A percentile compares a stretch with the other conserved stretches of the same genome.
Evolutionary conservation across 2,329 filamentous ascomycete species (phyloP).

Genomic region (Neopestalotiopsis sp.): DNA sequence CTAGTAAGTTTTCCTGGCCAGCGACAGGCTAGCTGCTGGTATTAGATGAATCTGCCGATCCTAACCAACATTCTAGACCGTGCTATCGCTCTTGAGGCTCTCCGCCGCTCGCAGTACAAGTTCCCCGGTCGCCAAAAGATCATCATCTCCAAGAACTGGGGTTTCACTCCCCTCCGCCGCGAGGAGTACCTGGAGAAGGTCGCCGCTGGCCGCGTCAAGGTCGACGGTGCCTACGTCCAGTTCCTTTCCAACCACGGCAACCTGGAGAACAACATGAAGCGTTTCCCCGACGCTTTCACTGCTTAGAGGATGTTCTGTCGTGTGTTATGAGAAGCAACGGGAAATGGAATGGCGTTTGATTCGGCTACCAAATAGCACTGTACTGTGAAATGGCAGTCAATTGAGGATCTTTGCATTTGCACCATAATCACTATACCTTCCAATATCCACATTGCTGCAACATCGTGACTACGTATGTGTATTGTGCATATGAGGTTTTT

Average conservation of each 20-base stretch:
- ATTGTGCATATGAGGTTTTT: not conserved
- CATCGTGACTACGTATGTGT: not conserved
- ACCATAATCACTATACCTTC: slow-evolving; percentile 14
- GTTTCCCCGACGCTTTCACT: slow-evolving; percentile 93
- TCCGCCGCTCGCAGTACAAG: slow-evolving; percentile 99
- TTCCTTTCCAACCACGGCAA: slow-evolving; percentile 95
- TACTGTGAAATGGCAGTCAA: slow-evolving; percentile 24
- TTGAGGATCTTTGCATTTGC: slow-evolving; percentile 26
- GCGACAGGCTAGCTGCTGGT: not conserved
- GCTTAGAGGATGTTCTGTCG: slow-evolving; percentile 42
- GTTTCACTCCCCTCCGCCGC: slow-evolving; percentile 96
- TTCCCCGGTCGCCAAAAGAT: slow-evolving; percentile 99
- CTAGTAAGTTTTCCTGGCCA: slow-evolving; percentile 60
- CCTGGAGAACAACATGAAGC: slow-evolving; percentile 85
- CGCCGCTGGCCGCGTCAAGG: slow-evolving; percentile 89
- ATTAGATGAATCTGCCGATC: not conserved
- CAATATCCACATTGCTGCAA: not conserved
- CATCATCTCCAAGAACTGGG: slow-evolving; percentile 99
- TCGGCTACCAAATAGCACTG: slow-evolving; percentile 24
- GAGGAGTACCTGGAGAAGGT: slow-evolving; percentile 98
- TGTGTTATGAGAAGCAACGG: slow-evolving; percentile 25
- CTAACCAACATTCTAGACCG: slow-evolving; percentile 65
- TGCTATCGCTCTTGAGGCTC: slow-evolving; percentile 93
- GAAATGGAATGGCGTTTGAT: slow-evolving; percentile 25
- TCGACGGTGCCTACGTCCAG: slow-evolving; percentile 99